phyloP scores from a whole-genome alignment of 495 filamentous ascomycete species.

The Polyplosphaeria fusca region DNA sequence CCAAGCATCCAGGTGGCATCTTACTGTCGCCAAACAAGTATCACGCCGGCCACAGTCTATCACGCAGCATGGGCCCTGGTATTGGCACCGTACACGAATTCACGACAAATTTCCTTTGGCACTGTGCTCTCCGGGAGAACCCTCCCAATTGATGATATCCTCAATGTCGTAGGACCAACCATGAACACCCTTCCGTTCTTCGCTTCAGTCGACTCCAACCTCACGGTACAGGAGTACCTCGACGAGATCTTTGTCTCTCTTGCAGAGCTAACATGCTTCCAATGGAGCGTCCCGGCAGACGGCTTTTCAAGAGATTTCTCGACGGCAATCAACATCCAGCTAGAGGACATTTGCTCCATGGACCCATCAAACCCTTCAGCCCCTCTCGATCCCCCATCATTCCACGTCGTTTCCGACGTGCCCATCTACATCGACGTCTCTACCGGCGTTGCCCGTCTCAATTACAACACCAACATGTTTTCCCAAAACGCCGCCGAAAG shows the following conservation, averaged over 20 bases:
- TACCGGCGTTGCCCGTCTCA: neutral
- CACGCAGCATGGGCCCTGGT: constrained; percentile 15
- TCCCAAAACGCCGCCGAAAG: neutral
- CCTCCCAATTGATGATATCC: neutral
- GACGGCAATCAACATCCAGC: constrained; percentile 10
- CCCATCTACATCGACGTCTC: constrained; percentile 1
- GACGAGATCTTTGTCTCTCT: neutral
- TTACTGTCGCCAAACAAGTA: neutral
- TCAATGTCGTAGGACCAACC: neutral
- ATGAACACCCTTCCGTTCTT: constrained; percentile 12
- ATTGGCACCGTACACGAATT: neutral
- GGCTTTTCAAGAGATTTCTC: constrained; percentile 2
- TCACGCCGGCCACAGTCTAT: constrained; percentile 3
- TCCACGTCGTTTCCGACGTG: constrained; percentile 1
- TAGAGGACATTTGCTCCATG: neutral
- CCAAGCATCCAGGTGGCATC: neutral
- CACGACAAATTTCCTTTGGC: neutral
- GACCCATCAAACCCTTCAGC: no score
- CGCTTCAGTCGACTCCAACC: neutral
- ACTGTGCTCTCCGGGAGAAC: constrained; percentile 4
- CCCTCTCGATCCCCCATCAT: neutral
- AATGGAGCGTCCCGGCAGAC: constrained; percentile 4
- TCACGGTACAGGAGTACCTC: neutral
- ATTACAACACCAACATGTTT: constrained; percentile 4
- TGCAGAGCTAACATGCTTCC: neutral